Evolutionary conservation across 176 grass and related monocot species (phyloP).

Genomic region (Ensete glaucum): DNA sequence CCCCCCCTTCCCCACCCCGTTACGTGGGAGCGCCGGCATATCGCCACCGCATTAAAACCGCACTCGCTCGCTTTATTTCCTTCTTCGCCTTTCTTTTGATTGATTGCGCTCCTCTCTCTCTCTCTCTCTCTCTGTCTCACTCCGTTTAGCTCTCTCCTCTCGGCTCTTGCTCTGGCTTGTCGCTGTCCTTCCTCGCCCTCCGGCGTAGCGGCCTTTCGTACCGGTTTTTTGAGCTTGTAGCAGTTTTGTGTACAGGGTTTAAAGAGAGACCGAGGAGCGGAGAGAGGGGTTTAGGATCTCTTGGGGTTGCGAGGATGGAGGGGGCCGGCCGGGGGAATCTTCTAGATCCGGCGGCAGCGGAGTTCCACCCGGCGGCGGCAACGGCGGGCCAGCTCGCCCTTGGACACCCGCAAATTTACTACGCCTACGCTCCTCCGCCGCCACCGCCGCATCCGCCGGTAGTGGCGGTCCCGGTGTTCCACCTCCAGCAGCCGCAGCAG

Average conservation of each 20-base stretch:
- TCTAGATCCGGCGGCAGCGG: constrained; percentile 13
- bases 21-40: constrained; percentile 12
- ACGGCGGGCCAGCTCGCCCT: background rate
- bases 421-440: background rate
- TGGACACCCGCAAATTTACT: constrained; percentile 6
- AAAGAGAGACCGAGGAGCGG: no score
- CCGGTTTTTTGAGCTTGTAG: constrained; percentile 1
- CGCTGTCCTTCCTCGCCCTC: background rate
- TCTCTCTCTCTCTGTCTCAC: no score
- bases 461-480: constrained; percentile 4
- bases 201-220: constrained; percentile 3
- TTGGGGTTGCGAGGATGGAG: background rate
- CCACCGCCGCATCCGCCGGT: background rate
- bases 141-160: background rate
- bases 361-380: background rate
- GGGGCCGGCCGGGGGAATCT: constrained; percentile 1
- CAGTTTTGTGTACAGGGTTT: background rate
- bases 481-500: constrained; percentile 5
- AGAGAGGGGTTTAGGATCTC: constrained; percentile 3
- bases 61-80: background rate
- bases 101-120: background rate
- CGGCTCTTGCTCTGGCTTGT: background rate
- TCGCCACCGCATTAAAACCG: constrained; percentile 13
- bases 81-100: background rate
- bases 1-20: background rate